These are phyloP conservation scores for Kurtzmaniella quercitrusa DNA, from an alignment of 1,139 yeast genomes.

Conservation along the genomic window DNA sequence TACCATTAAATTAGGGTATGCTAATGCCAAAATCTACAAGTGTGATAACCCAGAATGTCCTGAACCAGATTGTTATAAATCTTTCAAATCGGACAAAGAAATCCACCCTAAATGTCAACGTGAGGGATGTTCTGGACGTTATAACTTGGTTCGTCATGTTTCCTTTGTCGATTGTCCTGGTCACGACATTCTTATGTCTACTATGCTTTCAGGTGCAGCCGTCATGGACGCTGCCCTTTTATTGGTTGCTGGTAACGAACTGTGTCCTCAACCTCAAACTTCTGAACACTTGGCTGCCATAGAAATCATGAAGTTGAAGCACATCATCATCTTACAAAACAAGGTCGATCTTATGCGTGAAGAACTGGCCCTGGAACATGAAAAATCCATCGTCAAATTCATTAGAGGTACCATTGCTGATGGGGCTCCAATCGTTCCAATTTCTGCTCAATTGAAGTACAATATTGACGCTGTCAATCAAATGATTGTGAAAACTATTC, in stretches of 20 bases:
- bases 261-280: conserved; percentile 99
- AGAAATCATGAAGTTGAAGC: conserved; percentile 97
- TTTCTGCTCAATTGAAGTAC: conserved; percentile 97
- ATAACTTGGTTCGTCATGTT: conserved; percentile 88
- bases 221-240: conserved; percentile 99
- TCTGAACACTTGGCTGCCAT: conserved; percentile 99
- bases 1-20: conserved; percentile 97
- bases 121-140: conserved; percentile 80
- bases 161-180: conserved; percentile 99
- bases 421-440: conserved; percentile 98
- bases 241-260: conserved; percentile 96
- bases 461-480: conserved; percentile 98
- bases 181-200: conserved; percentile 99
- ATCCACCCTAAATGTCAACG: conserved; percentile 88
- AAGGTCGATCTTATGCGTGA: conserved; percentile 99
- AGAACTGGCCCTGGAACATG: conserved; percentile 93
- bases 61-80: conserved; percentile 92
- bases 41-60: conserved; percentile 86
- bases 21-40: conserved; percentile 96
- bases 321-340: conserved; percentile 93
- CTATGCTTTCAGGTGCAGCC: conserved; percentile 99
- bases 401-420: conserved; percentile 98
- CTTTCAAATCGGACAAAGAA: conserved; percentile 93
- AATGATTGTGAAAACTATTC: conserved; percentile 91
- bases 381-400: conserved; percentile 85